These are phyloP conservation scores for Gracilariopsis chorda DNA, from an alignment of 23 red algal species.

Conservation along the genomic window DNA sequence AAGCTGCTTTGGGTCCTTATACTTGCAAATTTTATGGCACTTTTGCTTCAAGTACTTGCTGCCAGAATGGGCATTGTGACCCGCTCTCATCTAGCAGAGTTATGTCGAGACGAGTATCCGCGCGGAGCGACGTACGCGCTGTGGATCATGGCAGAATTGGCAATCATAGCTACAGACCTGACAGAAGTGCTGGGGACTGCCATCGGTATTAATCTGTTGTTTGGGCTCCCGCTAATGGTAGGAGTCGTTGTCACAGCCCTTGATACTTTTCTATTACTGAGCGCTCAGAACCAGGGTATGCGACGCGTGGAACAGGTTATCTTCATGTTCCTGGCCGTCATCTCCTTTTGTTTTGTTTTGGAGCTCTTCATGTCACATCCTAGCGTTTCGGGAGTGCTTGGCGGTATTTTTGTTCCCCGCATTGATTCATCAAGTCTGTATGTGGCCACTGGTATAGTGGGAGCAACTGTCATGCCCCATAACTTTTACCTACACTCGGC, in stretches of 20 bases:
- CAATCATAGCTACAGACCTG: slow-evolving; percentile 90
- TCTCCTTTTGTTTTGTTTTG: slow-evolving; percentile 76
- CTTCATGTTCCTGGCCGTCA: slow-evolving; percentile 71
- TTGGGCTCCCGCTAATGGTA: slow-evolving; percentile 78
- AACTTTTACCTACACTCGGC: slow-evolving; percentile 98
- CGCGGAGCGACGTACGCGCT: slow-evolving; percentile 45
- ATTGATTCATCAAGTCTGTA: slow-evolving; percentile 68
- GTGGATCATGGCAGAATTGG: slow-evolving; percentile 82
- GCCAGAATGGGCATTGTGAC: slow-evolving; percentile 93
- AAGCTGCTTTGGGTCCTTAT: slow-evolving; percentile 95
- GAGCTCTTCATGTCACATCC: slow-evolving; percentile 87
- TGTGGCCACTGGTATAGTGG: slow-evolving; percentile 84
- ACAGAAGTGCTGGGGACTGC: slow-evolving; percentile 97
- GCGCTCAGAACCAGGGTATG: slow-evolving; percentile 76
- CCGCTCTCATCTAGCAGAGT: slow-evolving; percentile 81
- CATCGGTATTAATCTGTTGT: slow-evolving; percentile 85
- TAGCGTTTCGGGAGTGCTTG: slow-evolving; percentile 16
- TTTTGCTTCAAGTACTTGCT: slow-evolving; percentile 80
- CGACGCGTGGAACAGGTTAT: slow-evolving; percentile 85
- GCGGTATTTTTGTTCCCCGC: slow-evolving; percentile 66
- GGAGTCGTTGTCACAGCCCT: slow-evolving; percentile 71
- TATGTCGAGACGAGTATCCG: slow-evolving; percentile 93
- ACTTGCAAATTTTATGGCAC: slow-evolving; percentile 78
- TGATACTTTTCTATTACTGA: slow-evolving; percentile 85
- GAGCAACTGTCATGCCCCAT: slow-evolving; percentile 97